Evolutionary conservation across 768 basidiomycete species (phyloP), one percentile per base, ranked within the genome.

Genomic region (Lanmaoa rubissima): DNA sequence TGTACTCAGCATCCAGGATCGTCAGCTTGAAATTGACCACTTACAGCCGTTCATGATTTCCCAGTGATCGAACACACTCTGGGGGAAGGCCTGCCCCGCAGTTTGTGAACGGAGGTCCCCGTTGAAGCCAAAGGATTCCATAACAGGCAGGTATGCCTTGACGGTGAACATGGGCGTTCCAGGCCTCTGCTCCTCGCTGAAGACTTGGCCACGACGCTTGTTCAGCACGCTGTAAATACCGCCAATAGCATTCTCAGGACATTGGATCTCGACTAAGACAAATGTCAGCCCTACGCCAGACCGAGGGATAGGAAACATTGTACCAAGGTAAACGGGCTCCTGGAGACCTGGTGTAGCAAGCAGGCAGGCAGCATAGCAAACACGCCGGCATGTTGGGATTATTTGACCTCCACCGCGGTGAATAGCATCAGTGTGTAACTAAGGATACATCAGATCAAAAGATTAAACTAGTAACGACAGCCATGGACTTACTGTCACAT

Each of bases 121-220:
- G 76, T 94, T 98, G 89, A 98, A 98, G 65, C 96, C 95, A 78
- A 97, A 96, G 16, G 91, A 94, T 76, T 93, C 92, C 72, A 80
- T 78, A 72, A 94, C 92, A 65, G 94, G 93, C 40, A 94, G 81
- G 81, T 93, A 94, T 26, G 94, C 94, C 84, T 97, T 98, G 77
- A 99, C 89, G 46, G 90, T 98, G 87, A 96, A 96, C 94, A 98
- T 97, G 61, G 97, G 97, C 17, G 97, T 99, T 79, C 97, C 96
- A 4, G 86, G 80, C 68, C 95, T 81, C 78, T 98, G 97, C 76
- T 98, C 96, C 76, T 98, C 92, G 65, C 89, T 90, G 84, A 95
- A 96, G 60, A 99, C 96, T 73, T 97, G 94, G 61, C 96, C 96
- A 84, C 95, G 92, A 71, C 94, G 91, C 79, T 90, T 93, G 86